Base-by-base conservation (phyloP, 345 rosid species). In the Chamaenerion angustifolium region DNA sequence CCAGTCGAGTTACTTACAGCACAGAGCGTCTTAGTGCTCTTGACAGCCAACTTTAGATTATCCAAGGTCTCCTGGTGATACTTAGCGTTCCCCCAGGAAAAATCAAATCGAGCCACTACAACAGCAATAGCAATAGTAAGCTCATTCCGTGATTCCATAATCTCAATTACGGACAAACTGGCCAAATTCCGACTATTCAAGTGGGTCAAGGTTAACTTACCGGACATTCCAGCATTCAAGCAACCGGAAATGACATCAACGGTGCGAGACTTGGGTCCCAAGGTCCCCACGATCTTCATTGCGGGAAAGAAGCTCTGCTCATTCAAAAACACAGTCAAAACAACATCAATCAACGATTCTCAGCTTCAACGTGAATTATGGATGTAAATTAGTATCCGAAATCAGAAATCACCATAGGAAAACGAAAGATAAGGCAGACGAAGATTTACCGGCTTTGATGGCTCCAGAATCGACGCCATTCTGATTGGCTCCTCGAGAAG, bases 211-310 rank as follows among this genome's bases (percentile, higher is more conserved):
- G 3, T 14, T 8, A 12, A 58, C 4, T 60, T 56, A 75, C 95
- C 98, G 1, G 98, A 90, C 98, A 90, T 90, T 60, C 95, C 94
- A 40, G 92, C 90, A 62, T 79, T 86, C 49, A 90, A 78, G 62
- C 95, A 90, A 1, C 77, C 77, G 27, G 94, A 76, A 44, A 90
- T 74, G 52, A 72, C 61, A 12, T 81, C 95, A 2, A 76, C 78
- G 53, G 95, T 73, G 64, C 92, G 79, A 58, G 98, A 86, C 61
- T 70, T 77, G 0, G 92, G 79, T 48, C 98, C 98, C 27, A 90
- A 82, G 47, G 95, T 90, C 47, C 98, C 98, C 17, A 90, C 92
- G 58, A 86, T 83, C 77, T 90, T 90, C 95, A 81, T 73, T 53
- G 98, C 98, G 6, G 95, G 88, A 43, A 86, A 90, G 76, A 83